Percentiles rank a stretch among this genome's conserved stretches.
Conservation (phyloP, 2,329 filamentous ascomycete genomes). For the Diaporthe caulivora region DNA sequence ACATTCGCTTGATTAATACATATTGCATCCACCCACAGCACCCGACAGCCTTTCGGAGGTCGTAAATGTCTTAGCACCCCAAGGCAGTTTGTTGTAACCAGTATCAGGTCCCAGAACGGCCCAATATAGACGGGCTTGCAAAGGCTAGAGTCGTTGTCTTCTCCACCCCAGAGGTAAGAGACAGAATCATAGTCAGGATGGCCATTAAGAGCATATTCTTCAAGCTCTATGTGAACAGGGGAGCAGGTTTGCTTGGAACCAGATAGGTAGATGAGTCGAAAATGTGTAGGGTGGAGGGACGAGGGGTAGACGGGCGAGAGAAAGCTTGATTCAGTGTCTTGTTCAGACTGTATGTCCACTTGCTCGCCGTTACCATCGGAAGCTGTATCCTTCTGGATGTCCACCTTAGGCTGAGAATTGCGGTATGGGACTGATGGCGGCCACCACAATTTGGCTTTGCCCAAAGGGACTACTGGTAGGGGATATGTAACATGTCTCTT, state of each 20-base stretch:
- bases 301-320: not conserved
- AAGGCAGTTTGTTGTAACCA: conserved; percentile 47
- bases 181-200: conserved; percentile 48
- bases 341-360: too few relatives aligned
- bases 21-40: conserved; percentile 42
- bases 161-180: conserved; percentile 48
- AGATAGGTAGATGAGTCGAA: not conserved
- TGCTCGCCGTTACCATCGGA: not conserved
- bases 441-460: not conserved
- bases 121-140: conserved; percentile 44
- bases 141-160: conserved; percentile 42
- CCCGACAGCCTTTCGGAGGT: conserved; percentile 30
- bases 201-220: conserved; percentile 37
- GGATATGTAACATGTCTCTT: too few relatives aligned
- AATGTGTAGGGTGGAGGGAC: not conserved
- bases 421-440: not conserved
- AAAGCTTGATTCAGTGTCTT: not conserved
- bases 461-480: too few relatives aligned
- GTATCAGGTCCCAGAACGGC: conserved; percentile 45
- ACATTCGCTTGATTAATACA: conserved; percentile 44
- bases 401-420: not conserved
- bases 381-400: fast-evolving
- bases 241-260: not conserved
- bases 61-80: conserved; percentile 43
- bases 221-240: conserved; percentile 40